Evolutionary conservation across 1,284 basidiomycete genomes (phyloP), one percentile per base, ranked within the genome.

Genomic region (Microbotryomycetes sp.): DNA sequence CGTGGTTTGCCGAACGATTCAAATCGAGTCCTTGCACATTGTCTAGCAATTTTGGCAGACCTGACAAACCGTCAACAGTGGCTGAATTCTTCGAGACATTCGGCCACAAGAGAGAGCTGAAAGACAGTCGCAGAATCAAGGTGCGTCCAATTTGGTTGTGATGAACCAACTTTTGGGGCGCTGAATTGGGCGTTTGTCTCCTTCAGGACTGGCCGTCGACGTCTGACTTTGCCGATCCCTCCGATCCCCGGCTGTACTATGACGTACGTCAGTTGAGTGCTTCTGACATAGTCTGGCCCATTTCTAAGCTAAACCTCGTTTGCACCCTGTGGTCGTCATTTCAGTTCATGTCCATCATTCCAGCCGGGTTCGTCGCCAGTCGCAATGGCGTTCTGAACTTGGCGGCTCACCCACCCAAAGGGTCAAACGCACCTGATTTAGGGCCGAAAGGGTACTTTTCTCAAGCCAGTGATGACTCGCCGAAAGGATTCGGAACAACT

Each of bases 321-420:
- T 28, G 16, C 49, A 9, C 3, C 5, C 3, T 3, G 49, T 14
- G 16, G 16, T 4, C 25, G 16, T 50, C 4, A n/a, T 2, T 3
- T 19, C 59, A 69, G 67, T 96, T 96, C 73, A 85, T 82, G 67
- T 77, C 81, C 16, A 85, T 85, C 1, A 84, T 96, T 1, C 93
- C 93, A 0, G 85, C 91, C 0, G 91, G 91, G 0, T 87, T 87
- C 73, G 92, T 88, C 72, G 89, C 92, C 19, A 81, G 91, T 32
- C 83, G 89, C 48, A 90, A 97, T 70, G 93, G 93, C 2, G 85
- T 86, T 1, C 78, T 88, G 59, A 97, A 97, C 70, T 81, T 97
- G 25, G 88, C 88, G 49, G 73, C 78, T 12, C 87, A 93, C 77
- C 93, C 93, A 74, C 92, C 93, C 0, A 77, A 78, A 6, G 91